Evolutionary conservation across 2,329 filamentous ascomycete species (phyloP).

Genomic region (Lojkania enalia): DNA sequence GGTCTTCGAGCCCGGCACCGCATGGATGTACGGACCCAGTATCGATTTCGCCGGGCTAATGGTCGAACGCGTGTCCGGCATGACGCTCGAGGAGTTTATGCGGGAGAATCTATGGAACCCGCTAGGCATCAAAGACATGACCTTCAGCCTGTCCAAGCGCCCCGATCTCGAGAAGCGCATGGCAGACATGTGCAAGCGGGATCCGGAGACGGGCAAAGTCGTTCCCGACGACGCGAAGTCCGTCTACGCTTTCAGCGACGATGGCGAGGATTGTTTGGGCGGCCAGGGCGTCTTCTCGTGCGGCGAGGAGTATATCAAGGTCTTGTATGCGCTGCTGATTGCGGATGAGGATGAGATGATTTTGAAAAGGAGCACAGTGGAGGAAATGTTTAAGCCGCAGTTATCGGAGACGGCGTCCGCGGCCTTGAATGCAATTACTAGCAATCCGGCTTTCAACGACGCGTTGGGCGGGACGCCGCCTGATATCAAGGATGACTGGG

Average conservation of each 20-base stretch:
- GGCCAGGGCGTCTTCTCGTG: slow-evolving; percentile 28
- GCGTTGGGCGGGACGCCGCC: slow-evolving; percentile 28
- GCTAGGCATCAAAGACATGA: slow-evolving; percentile 54
- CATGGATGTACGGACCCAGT: slow-evolving; percentile 58
- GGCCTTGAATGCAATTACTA: slow-evolving; percentile 42
- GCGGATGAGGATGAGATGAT: slow-evolving; percentile 30
- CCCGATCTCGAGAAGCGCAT: slow-evolving; percentile 25
- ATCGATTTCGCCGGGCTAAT: slow-evolving; percentile 54
- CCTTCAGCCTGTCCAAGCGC: slow-evolving; percentile 52
- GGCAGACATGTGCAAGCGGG: slow-evolving; percentile 35
- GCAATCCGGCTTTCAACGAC: slow-evolving; percentile 22
- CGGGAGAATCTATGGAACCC: slow-evolving; percentile 50
- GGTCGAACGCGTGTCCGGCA: slow-evolving; percentile 46
- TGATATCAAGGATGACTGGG: slow-evolving; percentile 29
- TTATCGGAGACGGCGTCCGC: slow-evolving; percentile 20
- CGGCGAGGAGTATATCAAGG: slow-evolving; percentile 34
- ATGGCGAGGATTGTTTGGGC: slow-evolving; percentile 30
- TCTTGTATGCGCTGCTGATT: slow-evolving; percentile 32
- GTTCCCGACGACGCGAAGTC: slow-evolving; percentile 5
- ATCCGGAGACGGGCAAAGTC: slow-evolving; percentile 19
- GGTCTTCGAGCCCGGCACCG: slow-evolving; percentile 63
- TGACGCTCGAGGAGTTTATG: slow-evolving; percentile 48
- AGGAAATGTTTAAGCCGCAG: slow-evolving; percentile 38
- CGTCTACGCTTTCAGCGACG: slow-evolving; percentile 20
- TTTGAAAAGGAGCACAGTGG: slow-evolving; percentile 28